These are phyloP conservation scores for Boletus sp. DNA, from an alignment of 768 basidiomycete species.

Conservation along the genomic window DNA sequence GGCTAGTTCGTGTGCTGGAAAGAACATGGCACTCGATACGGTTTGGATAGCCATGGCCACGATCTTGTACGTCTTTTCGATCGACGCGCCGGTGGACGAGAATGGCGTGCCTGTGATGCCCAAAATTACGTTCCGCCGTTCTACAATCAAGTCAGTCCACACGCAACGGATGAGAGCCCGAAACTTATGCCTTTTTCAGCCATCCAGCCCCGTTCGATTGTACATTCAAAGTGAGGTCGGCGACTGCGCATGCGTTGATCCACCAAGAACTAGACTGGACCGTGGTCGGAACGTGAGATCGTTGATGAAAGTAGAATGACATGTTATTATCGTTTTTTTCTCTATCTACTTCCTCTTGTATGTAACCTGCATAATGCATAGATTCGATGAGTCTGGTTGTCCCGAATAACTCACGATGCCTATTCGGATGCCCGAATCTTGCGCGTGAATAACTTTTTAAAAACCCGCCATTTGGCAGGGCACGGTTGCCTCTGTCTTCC, in stretches of 20 bases:
- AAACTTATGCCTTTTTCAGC: neutral
- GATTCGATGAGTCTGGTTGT: neutral
- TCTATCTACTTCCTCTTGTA: neutral
- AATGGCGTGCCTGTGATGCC: neutral
- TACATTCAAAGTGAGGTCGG: neutral
- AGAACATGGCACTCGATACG: constrained; percentile 2
- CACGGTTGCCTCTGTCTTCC: too few species aligned
- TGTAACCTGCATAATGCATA: neutral
- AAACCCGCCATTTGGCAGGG: too few species aligned
- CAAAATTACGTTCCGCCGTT: neutral
- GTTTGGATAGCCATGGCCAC: constrained; percentile 2
- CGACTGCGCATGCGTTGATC: neutral
- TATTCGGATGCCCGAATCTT: too few species aligned
- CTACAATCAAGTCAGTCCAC: constrained; percentile 2
- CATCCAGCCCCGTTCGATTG: constrained; percentile 1
- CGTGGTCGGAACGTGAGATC: neutral
- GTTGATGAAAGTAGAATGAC: neutral
- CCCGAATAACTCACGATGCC: too few species aligned
- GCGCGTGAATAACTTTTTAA: too few species aligned
- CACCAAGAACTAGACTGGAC: constrained; percentile 1
- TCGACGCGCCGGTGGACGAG: neutral
- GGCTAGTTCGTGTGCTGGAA: constrained; percentile 1
- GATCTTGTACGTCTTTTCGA: neutral
- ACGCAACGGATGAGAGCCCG: neutral
- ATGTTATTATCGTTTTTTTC: neutral